Base-by-base conservation (phyloP, 768 basidiomycete genomes). In the Pluteus cervinus region DNA sequence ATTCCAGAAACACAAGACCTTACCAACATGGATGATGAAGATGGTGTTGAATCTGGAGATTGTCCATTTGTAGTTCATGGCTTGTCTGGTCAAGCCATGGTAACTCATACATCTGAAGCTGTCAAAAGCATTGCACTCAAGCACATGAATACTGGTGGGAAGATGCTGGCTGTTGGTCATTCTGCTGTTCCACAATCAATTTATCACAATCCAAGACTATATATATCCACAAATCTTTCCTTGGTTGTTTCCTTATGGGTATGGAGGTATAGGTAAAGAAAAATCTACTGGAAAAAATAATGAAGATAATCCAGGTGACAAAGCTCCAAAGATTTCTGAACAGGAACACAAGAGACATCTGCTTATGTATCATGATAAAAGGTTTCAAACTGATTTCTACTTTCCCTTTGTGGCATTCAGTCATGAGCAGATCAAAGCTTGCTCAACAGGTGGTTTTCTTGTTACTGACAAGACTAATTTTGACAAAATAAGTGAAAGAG, bases 361-460 rank as follows among this genome's bases (percentile, higher is more conserved):
- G 1, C 39, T 69, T 0, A 48, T 61, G 52, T 69, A 65, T 41
- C 54, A 61, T 41, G 66, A 69, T 31, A 62, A 63, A 15, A 37
- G 55, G 0, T 67, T 62, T 51, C 65, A 70, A 36, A 37, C 22
- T 0, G 65, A 72, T 41, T 15, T 42, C 1, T 46, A 51, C 24
- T 72, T 65, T 41, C 50, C 62, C 0, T 55, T 69, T n/a, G 43
- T 67, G 10, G 57, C 55, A 0, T 69, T 68, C 35, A 68, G 60
- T 34, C 63, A 70, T 32, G 44, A 57, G 16, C 69, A 69, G 29
- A 53, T 70, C 4, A 60, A 56, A 31, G 34, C 38, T 1, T 42
- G 51, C 2, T 41, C 54, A 0, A 44, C 35, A 4, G 56, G 52
- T 4, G 52, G 62, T 4, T 63, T 48, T 33, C 29, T 62, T 1